Evolutionary conservation across 176 grass and related monocot species (phyloP).

Genomic region (Carex myosuroides): DNA sequence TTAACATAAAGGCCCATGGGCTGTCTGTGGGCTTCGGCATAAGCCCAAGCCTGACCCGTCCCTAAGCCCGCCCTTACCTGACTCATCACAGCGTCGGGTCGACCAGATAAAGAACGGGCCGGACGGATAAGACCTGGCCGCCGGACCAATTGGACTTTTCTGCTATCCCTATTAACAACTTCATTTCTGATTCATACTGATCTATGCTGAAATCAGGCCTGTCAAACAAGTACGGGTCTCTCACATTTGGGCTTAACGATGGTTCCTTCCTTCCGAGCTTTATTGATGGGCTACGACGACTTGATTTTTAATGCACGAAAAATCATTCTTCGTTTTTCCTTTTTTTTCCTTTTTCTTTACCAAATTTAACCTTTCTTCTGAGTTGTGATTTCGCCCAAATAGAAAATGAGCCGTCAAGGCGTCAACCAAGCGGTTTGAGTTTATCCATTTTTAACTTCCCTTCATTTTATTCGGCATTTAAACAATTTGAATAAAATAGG

Average conservation of each 20-base stretch:
- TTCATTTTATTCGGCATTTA: not conserved
- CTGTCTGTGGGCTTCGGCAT: too few species aligned
- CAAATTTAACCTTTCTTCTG: not conserved
- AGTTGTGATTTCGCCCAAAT: not conserved
- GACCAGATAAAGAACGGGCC: too few species aligned
- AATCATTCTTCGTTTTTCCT: not conserved
- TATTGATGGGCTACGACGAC: not conserved
- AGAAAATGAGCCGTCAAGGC: not conserved
- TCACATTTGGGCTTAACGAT: not conserved
- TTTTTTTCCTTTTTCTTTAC: not conserved
- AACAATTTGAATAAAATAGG: not conserved
- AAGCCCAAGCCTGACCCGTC: too few species aligned
- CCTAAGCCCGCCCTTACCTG: too few species aligned
- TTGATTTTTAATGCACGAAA: not conserved
- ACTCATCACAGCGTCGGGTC: too few species aligned
- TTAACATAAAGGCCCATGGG: too few species aligned
- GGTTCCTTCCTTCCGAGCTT: not conserved
- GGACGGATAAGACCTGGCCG: too few species aligned
- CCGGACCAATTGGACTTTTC: too few species aligned
- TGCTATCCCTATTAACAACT: too few species aligned
- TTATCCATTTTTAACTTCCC: not conserved
- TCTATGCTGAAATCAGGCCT: not conserved
- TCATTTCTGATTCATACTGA: not conserved
- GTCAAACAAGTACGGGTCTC: not conserved
- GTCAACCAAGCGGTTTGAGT: conserved; percentile 8